A percentile compares a stretch with the other conserved stretches of the same genome.
Evolutionary conservation across 805 yeast genomes (phyloP).

Genomic region (Metschnikowia proteae): DNA sequence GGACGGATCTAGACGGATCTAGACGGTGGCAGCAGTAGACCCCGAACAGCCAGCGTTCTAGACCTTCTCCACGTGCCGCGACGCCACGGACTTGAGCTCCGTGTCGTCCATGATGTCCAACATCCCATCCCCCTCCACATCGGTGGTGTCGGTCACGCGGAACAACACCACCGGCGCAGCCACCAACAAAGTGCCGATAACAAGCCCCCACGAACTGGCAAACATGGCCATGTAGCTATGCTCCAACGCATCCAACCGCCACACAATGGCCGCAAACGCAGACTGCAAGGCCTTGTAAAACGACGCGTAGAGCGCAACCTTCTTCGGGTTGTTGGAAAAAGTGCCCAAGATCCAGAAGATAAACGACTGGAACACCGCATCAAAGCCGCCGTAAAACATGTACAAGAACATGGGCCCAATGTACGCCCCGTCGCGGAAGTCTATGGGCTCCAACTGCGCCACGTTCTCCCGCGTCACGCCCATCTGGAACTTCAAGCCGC

Average conservation of each 20-base stretch:
- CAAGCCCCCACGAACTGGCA: conserved; percentile 51
- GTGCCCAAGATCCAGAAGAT: conserved; percentile 59
- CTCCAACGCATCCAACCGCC: conserved; percentile 50
- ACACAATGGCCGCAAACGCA: conserved; percentile 59
- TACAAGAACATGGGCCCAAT: conserved; percentile 61
- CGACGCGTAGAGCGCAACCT: conserved; percentile 54
- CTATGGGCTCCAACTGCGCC: conserved; percentile 30
- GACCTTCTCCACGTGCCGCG: conserved; percentile 11
- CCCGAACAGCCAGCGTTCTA: background rate
- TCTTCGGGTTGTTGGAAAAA: conserved; percentile 53
- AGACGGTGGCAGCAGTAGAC: too few species aligned
- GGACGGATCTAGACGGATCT: too few species aligned
- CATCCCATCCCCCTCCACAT: conserved; percentile 29
- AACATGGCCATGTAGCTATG: conserved; percentile 40
- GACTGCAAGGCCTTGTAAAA: conserved; percentile 62
- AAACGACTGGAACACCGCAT: conserved; percentile 58
- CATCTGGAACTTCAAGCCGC: conserved; percentile 49
- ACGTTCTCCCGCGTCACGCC: conserved; percentile 38
- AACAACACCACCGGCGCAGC: conserved; percentile 46
- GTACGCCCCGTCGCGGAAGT: conserved; percentile 45
- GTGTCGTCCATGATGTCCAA: conserved; percentile 19
- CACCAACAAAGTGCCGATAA: conserved; percentile 44
- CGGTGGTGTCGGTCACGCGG: conserved; percentile 44
- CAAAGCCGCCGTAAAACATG: conserved; percentile 58
- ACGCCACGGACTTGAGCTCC: conserved; percentile 27